These are phyloP conservation scores for Beauveria australis DNA, from an alignment of 2,329 filamentous ascomycete species.

Conservation along the genomic window DNA sequence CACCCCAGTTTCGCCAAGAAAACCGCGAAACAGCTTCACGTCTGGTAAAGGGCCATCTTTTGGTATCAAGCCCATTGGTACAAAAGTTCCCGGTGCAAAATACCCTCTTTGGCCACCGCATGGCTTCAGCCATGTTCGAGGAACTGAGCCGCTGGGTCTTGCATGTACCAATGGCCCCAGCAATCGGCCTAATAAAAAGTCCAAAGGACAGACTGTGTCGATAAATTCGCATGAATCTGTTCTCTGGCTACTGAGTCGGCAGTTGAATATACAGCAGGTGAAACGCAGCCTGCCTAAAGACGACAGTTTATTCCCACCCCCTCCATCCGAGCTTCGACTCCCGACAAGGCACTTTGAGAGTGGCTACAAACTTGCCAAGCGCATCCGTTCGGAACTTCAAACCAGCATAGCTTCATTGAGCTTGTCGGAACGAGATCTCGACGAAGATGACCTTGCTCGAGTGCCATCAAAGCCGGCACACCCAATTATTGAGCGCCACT, in stretches of 20 bases:
- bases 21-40: slow-evolving; percentile 23
- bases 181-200: slow-evolving; percentile 29
- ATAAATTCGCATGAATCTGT: slow-evolving; percentile 36
- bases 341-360: slow-evolving; percentile 51
- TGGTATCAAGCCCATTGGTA: slow-evolving; percentile 33
- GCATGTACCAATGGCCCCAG: neutral
- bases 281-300: slow-evolving; percentile 21
- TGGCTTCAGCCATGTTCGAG: slow-evolving; percentile 57
- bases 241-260: slow-evolving; percentile 17
- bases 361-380: slow-evolving; percentile 42
- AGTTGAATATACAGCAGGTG: slow-evolving; percentile 12
- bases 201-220: slow-evolving; percentile 39
- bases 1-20: slow-evolving; percentile 45
- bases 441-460: slow-evolving; percentile 28
- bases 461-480: slow-evolving; percentile 31
- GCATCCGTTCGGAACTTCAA: slow-evolving; percentile 40
- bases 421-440: slow-evolving; percentile 14
- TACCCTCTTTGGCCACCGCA: slow-evolving; percentile 65
- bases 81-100: slow-evolving; percentile 57
- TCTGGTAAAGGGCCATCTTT: slow-evolving; percentile 32
- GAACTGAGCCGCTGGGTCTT: slow-evolving; percentile 17
- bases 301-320: slow-evolving; percentile 33
- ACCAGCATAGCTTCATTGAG: slow-evolving; percentile 8
- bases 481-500: slow-evolving; percentile 52
- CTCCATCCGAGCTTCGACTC: slow-evolving; percentile 42